Evolutionary conservation across 768 basidiomycete species (phyloP).

Genomic region (Porphyrellus cyaneotinctus): DNA sequence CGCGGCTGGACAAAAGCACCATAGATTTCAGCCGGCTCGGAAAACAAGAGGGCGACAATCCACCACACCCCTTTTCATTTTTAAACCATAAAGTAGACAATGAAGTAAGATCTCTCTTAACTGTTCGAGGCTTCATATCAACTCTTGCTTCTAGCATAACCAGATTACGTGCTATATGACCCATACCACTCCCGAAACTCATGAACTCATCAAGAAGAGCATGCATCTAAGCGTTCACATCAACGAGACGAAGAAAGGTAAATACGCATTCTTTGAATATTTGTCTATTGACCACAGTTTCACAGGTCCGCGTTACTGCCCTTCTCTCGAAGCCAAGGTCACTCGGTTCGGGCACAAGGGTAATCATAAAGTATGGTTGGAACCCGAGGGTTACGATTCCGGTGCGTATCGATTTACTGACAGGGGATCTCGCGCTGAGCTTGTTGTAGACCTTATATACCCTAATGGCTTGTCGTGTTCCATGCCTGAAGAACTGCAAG

Average conservation of each 20-base stretch:
- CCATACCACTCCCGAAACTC: constrained; percentile 66
- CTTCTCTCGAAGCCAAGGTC: constrained; percentile 85
- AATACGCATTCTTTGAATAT: neutral
- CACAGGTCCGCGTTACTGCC: constrained; percentile 86
- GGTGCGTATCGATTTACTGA: constrained; percentile 38
- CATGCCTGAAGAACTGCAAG: constrained; percentile 82
- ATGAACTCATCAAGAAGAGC: constrained; percentile 69
- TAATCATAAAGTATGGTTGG: constrained; percentile 78
- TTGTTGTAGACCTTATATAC: constrained; percentile 68
- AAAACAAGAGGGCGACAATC: constrained; percentile 61
- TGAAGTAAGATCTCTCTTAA: constrained; percentile 41
- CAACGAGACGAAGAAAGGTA: constrained; percentile 84
- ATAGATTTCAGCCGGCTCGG: constrained; percentile 65
- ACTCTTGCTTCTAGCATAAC: constrained; percentile 45
- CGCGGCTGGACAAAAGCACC: constrained; percentile 64
- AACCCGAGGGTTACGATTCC: constrained; percentile 90
- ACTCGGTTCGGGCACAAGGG: constrained; percentile 70
- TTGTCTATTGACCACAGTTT: neutral
- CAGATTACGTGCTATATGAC: constrained; percentile 76
- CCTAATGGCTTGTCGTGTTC: constrained; percentile 89
- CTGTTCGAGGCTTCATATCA: neutral
- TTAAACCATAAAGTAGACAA: constrained; percentile 66
- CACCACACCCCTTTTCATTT: constrained; percentile 74
- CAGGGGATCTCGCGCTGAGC: neutral
- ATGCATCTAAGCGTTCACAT: constrained; percentile 80